A percentile compares a stretch with the other conserved stretches of the same genome.
These are phyloP conservation scores for Gliomastix tumulicola DNA, from an alignment of 2,329 filamentous ascomycete species.

Conservation along the genomic window DNA sequence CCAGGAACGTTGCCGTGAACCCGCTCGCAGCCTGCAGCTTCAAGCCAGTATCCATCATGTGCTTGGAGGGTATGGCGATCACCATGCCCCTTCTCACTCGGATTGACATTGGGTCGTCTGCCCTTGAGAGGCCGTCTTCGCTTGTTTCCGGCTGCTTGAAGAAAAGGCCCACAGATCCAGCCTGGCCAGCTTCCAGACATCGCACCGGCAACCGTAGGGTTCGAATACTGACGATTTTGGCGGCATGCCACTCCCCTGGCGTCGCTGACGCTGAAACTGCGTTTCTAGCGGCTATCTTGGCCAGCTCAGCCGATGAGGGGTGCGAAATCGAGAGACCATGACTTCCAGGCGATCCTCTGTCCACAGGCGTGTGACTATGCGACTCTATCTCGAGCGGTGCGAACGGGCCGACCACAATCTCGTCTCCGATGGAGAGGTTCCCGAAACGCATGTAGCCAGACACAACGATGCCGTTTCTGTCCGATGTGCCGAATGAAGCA, in stretches of 20 bases:
- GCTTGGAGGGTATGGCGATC: constrained; percentile 54
- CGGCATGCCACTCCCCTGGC: constrained; percentile 70
- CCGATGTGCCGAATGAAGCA: constrained; percentile 6
- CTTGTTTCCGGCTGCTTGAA: constrained; percentile 28
- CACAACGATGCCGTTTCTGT: constrained; percentile 61
- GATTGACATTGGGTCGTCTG: neutral
- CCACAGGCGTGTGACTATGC: constrained; percentile 29
- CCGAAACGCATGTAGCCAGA: constrained; percentile 82
- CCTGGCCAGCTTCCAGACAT: constrained; percentile 70
- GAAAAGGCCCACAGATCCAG: constrained; percentile 79
- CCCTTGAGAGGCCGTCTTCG: neutral
- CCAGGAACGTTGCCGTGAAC: constrained; percentile 64
- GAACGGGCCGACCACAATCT: constrained; percentile 74
- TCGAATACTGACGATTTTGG: constrained; percentile 77
- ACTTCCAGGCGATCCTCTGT: constrained; percentile 37
- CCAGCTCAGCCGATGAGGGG: constrained; percentile 44
- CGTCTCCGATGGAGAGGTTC: constrained; percentile 68
- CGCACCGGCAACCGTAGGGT: constrained; percentile 81
- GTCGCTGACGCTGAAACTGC: constrained; percentile 42
- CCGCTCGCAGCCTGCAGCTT: constrained; percentile 60
- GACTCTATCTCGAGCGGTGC: constrained; percentile 45
- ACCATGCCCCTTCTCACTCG: constrained; percentile 77
- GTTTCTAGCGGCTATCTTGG: constrained; percentile 44
- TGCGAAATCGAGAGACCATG: constrained; percentile 46
- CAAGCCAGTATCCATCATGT: constrained; percentile 48